Evolutionary conservation across 208 protist species (phyloP).

Genomic region (Acanthamoeba triangularis): DNA sequence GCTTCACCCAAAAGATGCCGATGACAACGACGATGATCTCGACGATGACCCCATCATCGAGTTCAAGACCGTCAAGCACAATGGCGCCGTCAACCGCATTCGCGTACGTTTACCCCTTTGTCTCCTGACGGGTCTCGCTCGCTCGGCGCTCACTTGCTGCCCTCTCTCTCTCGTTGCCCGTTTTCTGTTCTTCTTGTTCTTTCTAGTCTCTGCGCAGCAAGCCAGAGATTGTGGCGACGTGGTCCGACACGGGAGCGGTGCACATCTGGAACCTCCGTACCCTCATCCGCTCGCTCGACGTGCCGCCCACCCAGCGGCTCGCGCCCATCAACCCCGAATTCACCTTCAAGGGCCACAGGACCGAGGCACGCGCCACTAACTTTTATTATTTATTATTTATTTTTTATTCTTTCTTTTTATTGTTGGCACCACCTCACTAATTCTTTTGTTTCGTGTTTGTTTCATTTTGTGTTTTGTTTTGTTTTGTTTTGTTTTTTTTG

Average conservation of each 20-base stretch:
- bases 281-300: constrained; percentile 92
- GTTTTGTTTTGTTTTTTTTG: not conserved
- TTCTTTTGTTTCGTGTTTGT: not conserved
- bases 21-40: constrained; percentile 81
- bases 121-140: no score
- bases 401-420: not conserved
- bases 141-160: no score
- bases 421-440: no score
- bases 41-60: constrained; percentile 93
- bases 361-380: not conserved
- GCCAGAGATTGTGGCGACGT: constrained; percentile 95
- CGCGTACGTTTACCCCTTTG: no score
- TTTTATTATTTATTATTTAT: not conserved
- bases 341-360: constrained; percentile 75
- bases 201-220: constrained; percentile 92
- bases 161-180: no score
- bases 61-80: constrained; percentile 93
- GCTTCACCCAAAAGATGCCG: constrained; percentile 74
- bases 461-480: not conserved
- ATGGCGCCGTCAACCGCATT: constrained; percentile 95
- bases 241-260: constrained; percentile 96
- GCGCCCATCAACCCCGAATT: constrained; percentile 70
- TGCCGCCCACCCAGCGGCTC: constrained; percentile 39
- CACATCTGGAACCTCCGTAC: constrained; percentile 95
- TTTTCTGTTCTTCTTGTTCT: not conserved